These are phyloP conservation scores for Metschnikowia noctiluminum DNA, from an alignment of 805 yeast species.

Conservation along the genomic window DNA sequence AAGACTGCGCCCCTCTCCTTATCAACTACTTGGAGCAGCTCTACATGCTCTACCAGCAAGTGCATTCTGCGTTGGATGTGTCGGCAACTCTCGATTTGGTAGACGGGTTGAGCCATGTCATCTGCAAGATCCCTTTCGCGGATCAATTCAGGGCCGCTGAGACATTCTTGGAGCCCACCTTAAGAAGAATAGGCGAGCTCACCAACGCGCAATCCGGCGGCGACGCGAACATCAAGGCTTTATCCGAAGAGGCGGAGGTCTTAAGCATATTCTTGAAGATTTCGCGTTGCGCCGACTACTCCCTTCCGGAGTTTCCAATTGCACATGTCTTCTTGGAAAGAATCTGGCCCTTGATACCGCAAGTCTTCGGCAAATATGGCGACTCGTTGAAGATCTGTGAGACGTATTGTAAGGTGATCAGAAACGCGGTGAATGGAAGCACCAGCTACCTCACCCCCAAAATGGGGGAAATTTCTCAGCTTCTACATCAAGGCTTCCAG, in stretches of 20 bases:
- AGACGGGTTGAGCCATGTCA: conserved; percentile 85
- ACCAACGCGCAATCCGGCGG: conserved; percentile 10
- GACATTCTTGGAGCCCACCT: conserved; percentile 65
- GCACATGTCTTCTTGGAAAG: conserved; percentile 50
- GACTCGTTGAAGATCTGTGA: conserved; percentile 65
- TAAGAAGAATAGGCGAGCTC: conserved; percentile 41
- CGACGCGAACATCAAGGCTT: conserved; percentile 22
- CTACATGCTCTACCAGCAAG: conserved; percentile 62
- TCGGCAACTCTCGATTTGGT: conserved; percentile 75
- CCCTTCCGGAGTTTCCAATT: conserved; percentile 43
- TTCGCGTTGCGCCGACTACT: conserved; percentile 46
- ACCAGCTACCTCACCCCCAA: conserved; percentile 55
- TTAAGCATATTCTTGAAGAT: conserved; percentile 57
- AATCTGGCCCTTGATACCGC: conserved; percentile 56
- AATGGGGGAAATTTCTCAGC: conserved; percentile 60
- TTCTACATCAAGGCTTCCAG: conserved; percentile 68
- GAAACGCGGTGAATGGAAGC: conserved; percentile 61
- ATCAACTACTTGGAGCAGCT: conserved; percentile 71
- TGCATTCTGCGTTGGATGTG: conserved; percentile 52
- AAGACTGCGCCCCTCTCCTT: conserved; percentile 74
- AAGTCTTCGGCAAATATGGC: conserved; percentile 53
- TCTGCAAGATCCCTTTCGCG: conserved; percentile 56
- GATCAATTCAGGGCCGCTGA: conserved; percentile 51
- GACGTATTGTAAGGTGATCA: conserved; percentile 64
- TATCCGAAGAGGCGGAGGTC: conserved; percentile 73